phyloP scores from a whole-genome alignment of 2,329 filamentous ascomycete genomes.

The Fonsecaea pedrosoi region DNA sequence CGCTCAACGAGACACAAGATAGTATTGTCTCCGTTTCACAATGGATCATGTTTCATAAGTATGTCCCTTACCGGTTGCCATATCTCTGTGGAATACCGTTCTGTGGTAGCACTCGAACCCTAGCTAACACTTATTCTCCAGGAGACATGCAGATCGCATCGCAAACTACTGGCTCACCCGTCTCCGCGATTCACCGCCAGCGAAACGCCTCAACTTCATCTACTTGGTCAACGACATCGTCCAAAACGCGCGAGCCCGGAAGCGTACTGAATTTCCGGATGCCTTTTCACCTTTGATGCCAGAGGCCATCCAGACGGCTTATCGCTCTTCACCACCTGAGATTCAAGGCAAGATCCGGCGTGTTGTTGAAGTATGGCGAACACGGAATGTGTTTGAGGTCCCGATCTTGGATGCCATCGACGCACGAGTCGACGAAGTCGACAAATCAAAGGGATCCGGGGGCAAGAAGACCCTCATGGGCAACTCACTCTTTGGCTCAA shows the following conservation, averaged over 20 bases:
- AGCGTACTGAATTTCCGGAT: conserved; percentile 88
- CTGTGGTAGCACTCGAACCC: not conserved
- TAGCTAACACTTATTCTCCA: conserved; percentile 48
- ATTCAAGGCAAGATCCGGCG: conserved; percentile 86
- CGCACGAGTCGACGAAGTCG: conserved; percentile 72
- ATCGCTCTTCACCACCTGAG: conserved; percentile 84
- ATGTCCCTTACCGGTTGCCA: conserved; percentile 41
- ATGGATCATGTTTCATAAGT: conserved; percentile 99
- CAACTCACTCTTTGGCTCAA: conserved; percentile 69
- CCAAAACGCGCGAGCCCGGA: conserved; percentile 91
- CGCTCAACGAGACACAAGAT: conserved; percentile 95
- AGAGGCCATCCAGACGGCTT: conserved; percentile 87
- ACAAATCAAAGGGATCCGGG: conserved; percentile 56
- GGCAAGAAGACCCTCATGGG: conserved; percentile 62
- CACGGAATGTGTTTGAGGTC: conserved; percentile 80
- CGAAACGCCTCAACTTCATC: conserved; percentile 86
- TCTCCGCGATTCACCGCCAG: conserved; percentile 82
- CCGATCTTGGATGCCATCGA: conserved; percentile 84
- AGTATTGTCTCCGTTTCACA: conserved; percentile 95
- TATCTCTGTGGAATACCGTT: not conserved
- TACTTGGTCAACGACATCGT: conserved; percentile 98
- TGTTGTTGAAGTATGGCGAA: conserved; percentile 93
- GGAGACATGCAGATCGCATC: conserved; percentile 89
- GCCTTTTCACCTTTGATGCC: conserved; percentile 91
- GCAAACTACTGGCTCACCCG: conserved; percentile 90